These are phyloP conservation scores for Neophaeococcomyces mojaviensis DNA, from an alignment of 2,329 filamentous ascomycete genomes.

Conservation along the genomic window DNA sequence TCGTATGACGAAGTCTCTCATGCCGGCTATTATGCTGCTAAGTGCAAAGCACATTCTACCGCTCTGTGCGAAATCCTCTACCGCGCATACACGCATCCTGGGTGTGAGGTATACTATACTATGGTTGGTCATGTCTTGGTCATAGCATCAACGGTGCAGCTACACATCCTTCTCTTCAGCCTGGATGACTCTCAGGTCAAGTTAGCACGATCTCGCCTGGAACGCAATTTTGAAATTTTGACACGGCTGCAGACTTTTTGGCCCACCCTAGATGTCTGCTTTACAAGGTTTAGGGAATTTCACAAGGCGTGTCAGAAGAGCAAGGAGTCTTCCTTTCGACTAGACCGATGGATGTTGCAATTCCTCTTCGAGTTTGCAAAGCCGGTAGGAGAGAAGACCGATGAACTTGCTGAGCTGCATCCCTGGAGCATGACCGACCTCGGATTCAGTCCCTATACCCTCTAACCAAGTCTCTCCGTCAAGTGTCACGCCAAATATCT, in stretches of 20 bases:
- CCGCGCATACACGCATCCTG: conserved; percentile 29
- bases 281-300: conserved; percentile 35
- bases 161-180: conserved; percentile 41
- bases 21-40: conserved; percentile 29
- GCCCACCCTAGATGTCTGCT: conserved; percentile 31
- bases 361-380: conserved; percentile 25
- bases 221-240: conserved; percentile 41
- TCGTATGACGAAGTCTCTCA: conserved; percentile 14
- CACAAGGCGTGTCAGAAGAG: conserved; percentile 35
- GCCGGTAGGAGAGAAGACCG: conserved; percentile 15
- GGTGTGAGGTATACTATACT: conserved; percentile 37
- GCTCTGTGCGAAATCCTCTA: conserved; percentile 37
- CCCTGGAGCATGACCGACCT: conserved; percentile 16
- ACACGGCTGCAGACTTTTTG: conserved; percentile 35
- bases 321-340: conserved; percentile 32
- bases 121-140: conserved; percentile 43
- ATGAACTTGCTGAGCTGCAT: conserved; percentile 12
- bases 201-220: conserved; percentile 31
- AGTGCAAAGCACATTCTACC: conserved; percentile 35
- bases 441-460: conserved; percentile 10
- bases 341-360: conserved; percentile 38
- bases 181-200: conserved; percentile 30
- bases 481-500: no score
- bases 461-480: no score
- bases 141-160: conserved; percentile 41